Evolutionary conservation across 345 rosid species (phyloP).

Genomic region (Pugionium cornutum): DNA sequence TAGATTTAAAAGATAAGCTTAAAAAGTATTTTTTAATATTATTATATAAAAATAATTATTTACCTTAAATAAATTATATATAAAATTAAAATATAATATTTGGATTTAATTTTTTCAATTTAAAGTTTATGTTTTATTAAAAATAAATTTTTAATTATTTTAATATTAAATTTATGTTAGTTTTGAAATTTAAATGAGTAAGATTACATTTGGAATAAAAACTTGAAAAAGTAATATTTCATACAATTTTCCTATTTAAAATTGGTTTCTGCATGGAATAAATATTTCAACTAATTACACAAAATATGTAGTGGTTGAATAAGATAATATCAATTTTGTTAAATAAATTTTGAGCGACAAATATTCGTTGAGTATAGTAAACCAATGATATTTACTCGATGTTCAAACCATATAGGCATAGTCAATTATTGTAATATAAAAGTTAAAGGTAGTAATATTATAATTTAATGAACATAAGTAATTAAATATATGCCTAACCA

Average conservation of each 20-base stretch:
- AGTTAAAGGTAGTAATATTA: slow-evolving; percentile 14
- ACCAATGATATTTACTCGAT: background rate
- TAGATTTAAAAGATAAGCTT: too few relatives aligned
- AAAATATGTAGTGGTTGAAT: background rate
- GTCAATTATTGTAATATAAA: slow-evolving; percentile 12
- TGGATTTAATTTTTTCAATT: too few relatives aligned
- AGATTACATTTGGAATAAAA: too few relatives aligned
- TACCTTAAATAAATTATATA: too few relatives aligned
- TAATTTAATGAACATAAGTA: slow-evolving; percentile 25
- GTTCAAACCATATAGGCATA: background rate
- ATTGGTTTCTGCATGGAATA: slow-evolving; percentile 13
- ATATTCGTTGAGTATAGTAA: slow-evolving; percentile 15
- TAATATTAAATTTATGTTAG: too few relatives aligned
- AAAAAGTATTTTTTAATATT: too few relatives aligned
- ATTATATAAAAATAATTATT: too few relatives aligned
- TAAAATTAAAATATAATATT: too few relatives aligned
- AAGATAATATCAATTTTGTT: background rate
- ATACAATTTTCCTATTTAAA: background rate
- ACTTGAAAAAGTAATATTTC: too few relatives aligned
- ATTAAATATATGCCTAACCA: slow-evolving; percentile 33
- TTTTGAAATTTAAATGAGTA: too few relatives aligned
- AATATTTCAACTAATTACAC: background rate
- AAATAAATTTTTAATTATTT: too few relatives aligned
- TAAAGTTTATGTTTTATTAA: too few relatives aligned
- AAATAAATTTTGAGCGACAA: background rate